Conservation (phyloP, 306 rosid species). For the Psophocarpus tetragonolobus region DNA sequence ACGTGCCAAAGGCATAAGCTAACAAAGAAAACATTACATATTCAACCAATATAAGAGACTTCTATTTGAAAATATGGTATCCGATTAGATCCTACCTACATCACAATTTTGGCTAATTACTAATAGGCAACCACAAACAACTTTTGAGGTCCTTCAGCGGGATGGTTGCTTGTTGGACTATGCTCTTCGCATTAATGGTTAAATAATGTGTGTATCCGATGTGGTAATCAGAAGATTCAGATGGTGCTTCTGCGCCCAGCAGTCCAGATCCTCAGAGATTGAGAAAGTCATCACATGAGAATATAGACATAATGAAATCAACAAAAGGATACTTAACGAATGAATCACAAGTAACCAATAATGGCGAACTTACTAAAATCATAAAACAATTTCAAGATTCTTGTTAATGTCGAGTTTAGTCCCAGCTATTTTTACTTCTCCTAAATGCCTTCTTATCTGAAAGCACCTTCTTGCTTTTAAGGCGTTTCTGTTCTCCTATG, state of each 20-base stretch:
- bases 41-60: constrained; percentile 16
- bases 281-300: constrained; percentile 1
- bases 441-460: constrained; percentile 81
- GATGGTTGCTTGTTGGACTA: constrained; percentile 4
- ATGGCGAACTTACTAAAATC: constrained; percentile 35
- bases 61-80: neutral
- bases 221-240: constrained; percentile 21
- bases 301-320: neutral
- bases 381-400: constrained; percentile 16
- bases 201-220: constrained; percentile 5
- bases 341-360: constrained; percentile 25
- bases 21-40: neutral
- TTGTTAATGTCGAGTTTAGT: constrained; percentile 34
- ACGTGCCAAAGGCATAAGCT: neutral
- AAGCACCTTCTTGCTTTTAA: constrained; percentile 83
- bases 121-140: constrained; percentile 11
- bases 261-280: neutral
- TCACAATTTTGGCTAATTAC: constrained; percentile 18
- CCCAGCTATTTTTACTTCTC: constrained; percentile 87
- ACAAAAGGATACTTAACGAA: neutral
- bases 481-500: constrained; percentile 89
- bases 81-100: constrained; percentile 7
- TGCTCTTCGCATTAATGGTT: neutral
- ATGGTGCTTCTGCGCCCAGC: constrained; percentile 28
- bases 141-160: no score